A percentile compares a stretch with the other conserved stretches of the same genome.
These are phyloP conservation scores for Lipomyces yamanashiensis DNA, from an alignment of 805 yeast genomes.

Conservation along the genomic window DNA sequence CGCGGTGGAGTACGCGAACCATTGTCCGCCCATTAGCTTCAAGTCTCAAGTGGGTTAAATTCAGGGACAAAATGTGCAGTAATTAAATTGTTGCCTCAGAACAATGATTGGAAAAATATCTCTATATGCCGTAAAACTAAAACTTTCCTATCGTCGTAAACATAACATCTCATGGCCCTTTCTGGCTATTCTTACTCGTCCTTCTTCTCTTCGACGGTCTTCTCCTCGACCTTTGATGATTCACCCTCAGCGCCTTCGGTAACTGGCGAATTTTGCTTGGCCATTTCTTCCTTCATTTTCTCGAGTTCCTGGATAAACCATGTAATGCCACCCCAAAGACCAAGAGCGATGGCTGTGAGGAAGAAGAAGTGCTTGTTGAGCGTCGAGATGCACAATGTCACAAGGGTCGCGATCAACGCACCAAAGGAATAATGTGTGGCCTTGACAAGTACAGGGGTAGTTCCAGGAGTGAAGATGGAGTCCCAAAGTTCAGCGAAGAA, in stretches of 20 bases:
- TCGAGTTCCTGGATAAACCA: constrained; percentile 59
- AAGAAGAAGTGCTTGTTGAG: constrained; percentile 69
- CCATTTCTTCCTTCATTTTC: constrained; percentile 33
- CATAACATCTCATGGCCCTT: too few relatives aligned
- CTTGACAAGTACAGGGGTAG: constrained; percentile 82
- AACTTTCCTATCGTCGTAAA: background rate
- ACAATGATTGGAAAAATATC: background rate
- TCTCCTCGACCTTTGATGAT: background rate
- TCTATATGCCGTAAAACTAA: background rate
- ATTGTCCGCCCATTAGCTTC: background rate
- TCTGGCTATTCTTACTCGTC: constrained; percentile 11
- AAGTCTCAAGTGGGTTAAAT: background rate
- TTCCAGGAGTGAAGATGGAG: constrained; percentile 89
- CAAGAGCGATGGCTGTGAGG: constrained; percentile 58
- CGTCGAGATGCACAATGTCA: constrained; percentile 61
- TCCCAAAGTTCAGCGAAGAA: constrained; percentile 77
- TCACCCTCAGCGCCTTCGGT: constrained; percentile 28
- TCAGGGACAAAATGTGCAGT: background rate
- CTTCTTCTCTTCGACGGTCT: constrained; percentile 21
- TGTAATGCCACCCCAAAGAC: constrained; percentile 77
- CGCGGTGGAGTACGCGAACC: background rate
- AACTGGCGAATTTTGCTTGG: constrained; percentile 38
- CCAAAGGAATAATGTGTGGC: constrained; percentile 88
- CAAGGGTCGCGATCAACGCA: constrained; percentile 61
- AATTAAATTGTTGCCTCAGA: background rate